Evolutionary conservation across 805 yeast genomes (phyloP), one percentile per base, ranked within the genome.

Genomic region (Blastobotrys chiropterorum): DNA sequence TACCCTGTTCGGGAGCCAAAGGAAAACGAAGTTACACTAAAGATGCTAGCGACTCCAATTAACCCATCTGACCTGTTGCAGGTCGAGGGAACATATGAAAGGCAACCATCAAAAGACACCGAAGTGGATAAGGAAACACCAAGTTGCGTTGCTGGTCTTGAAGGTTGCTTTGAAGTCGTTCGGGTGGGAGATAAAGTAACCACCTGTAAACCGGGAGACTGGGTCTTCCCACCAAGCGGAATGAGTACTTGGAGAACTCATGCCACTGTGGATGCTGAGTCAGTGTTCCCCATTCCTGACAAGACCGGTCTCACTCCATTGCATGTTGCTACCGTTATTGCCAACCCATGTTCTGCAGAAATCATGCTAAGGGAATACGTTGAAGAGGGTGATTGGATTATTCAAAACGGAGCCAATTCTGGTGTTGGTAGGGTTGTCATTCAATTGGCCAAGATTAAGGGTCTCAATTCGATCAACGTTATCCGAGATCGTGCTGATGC

Each of bases 361-460:
- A 86, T 88, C 68, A 79, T 94, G 86, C 82, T 92, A 56, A 81
- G 85, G 16, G 78, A 84, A 67, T 85, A 80, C 66, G 69, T 85
- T 62, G 67, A 72, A 53, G 77, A 80, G 1, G 88, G 88, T 16
- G 75, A 90, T 66, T 94, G 97, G 96, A 80, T 94, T 56, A 82
- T 94, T 56, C 98, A 94, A 71, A 94, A 92, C 63, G 99, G 96
- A 31, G 98, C 96, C 34, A 94, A 89, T 58, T 87, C 96, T 4
- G 95, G 94, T 30, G 99, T 94, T 8, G 96, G 97, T 3, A 82
- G 89, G 59, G 83, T 86, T 60, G 98, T 96, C 7, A 77, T 89
- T 46, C 99, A 94, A 69, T 79, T 94, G 51, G 96, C 87, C 31
- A 80, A 80, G 58, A 72, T 82, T 30, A 75, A 85, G 66, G 96